A percentile compares a stretch with the other conserved stretches of the same genome.
phyloP scores from a whole-genome alignment of 2,329 filamentous ascomycete genomes.

The Neurospora sp. region DNA sequence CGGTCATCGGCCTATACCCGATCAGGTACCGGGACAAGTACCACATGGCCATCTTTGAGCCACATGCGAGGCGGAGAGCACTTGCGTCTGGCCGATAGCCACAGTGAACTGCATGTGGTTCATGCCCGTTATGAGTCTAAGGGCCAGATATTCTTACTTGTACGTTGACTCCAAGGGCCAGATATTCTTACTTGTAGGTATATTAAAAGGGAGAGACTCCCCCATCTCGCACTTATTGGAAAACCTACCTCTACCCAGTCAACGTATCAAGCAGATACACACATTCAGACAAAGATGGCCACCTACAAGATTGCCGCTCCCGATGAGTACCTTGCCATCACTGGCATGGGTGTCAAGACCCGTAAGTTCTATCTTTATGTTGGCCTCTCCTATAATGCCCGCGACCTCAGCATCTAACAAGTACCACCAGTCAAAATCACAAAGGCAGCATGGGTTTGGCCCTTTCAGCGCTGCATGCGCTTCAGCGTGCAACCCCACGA shows the following conservation, averaged over 20 bases:
- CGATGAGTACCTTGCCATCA: constrained; percentile 81
- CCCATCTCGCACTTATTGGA: background rate
- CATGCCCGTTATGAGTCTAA: background rate
- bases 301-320: constrained; percentile 61
- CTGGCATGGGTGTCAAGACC: constrained; percentile 63
- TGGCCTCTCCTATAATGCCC: background rate
- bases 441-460: constrained; percentile 65
- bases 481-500: constrained; percentile 66
- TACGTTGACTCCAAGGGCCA: background rate
- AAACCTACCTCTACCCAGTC: background rate
- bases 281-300: constrained; percentile 29
- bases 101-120: background rate
- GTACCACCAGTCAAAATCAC: constrained; percentile 50
- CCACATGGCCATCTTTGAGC: background rate
- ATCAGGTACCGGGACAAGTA: background rate
- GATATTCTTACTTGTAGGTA: background rate
- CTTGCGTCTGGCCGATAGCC: background rate
- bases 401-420: constrained; percentile 1
- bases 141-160: background rate
- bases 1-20: background rate
- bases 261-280: constrained; percentile 15
- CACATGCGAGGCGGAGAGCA: background rate
- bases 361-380: constrained; percentile 18
- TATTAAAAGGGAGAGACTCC: background rate
- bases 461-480: constrained; percentile 55